Evolutionary conservation across 768 basidiomycete genomes (phyloP).

Genomic region (Trametes gibbosa): DNA sequence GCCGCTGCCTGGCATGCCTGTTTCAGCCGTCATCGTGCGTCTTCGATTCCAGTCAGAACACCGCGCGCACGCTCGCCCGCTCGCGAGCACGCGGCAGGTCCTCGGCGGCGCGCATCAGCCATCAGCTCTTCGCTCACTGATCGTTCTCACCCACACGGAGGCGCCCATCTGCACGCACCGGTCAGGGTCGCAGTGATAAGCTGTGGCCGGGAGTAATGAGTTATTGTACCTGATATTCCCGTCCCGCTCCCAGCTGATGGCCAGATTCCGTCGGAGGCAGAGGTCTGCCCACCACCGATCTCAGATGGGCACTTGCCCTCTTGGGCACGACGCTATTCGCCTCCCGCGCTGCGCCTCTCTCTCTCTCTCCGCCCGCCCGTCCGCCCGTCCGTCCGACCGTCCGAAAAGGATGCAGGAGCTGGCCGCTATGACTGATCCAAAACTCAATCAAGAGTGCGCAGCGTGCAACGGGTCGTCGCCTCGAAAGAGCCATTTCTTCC

Average conservation of each 20-base stretch:
- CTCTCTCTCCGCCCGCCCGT: too few relatives aligned
- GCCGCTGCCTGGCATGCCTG: background rate
- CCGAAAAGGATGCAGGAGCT: too few relatives aligned
- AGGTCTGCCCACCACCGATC: slow-evolving; percentile 13
- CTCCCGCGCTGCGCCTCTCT: background rate
- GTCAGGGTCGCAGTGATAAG: slow-evolving; percentile 25
- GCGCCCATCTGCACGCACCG: slow-evolving; percentile 5
- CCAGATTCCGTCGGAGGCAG: slow-evolving; percentile 1
- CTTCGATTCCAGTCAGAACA: background rate
- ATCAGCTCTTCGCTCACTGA: slow-evolving; percentile 11
- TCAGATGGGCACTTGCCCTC: slow-evolving; percentile 7
- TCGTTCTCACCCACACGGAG: slow-evolving; percentile 3
- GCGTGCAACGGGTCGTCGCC: background rate
- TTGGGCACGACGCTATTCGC: background rate
- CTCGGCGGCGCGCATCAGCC: slow-evolving; percentile 12
- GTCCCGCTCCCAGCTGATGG: slow-evolving; percentile 1
- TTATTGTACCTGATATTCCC: slow-evolving; percentile 16
- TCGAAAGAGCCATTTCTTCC: too few relatives aligned
- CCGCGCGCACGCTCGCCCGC: background rate
- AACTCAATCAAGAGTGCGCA: slow-evolving; percentile 14
- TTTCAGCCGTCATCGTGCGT: background rate
- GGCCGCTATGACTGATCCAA: background rate
- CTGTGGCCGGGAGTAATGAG: slow-evolving; percentile 20
- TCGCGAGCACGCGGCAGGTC: background rate
- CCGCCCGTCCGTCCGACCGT: background rate